Evolutionary conservation across 2,329 filamentous ascomycete genomes (phyloP).

Genomic region (Pseudonectria foliicola): DNA sequence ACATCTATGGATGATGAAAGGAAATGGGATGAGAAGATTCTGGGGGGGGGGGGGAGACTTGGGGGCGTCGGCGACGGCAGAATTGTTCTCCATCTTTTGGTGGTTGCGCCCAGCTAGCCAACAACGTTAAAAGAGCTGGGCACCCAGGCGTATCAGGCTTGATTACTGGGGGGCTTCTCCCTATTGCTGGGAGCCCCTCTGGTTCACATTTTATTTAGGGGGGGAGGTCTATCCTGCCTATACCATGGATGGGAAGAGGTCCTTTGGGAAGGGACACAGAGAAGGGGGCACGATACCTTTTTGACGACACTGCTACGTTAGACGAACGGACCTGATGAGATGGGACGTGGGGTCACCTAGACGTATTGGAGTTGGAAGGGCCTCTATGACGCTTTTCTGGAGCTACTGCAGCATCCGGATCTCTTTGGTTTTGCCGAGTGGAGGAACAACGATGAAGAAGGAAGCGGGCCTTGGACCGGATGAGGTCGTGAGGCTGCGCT

Average conservation of each 20-base stretch:
- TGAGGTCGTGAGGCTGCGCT: conserved; percentile 11
- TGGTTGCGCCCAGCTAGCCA: conserved; percentile 13
- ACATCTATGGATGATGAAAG: conserved; percentile 24
- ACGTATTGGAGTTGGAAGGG: conserved; percentile 15
- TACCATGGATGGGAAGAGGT: conserved; percentile 16
- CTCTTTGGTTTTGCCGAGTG: conserved; percentile 7
- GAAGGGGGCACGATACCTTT: conserved; percentile 28
- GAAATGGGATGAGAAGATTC: conserved; percentile 17
- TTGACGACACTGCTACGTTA: conserved; percentile 29
- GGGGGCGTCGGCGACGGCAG: conserved; percentile 20
- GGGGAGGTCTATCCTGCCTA: conserved; percentile 1
- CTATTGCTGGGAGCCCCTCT: conserved; percentile 19
- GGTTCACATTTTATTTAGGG: conserved; percentile 21
- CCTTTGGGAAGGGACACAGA: conserved; percentile 14
- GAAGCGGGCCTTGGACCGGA: conserved; percentile 6
- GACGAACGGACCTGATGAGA: conserved; percentile 24
- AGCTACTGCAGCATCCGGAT: conserved; percentile 3
- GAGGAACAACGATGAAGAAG: neutral
- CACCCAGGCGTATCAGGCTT: conserved; percentile 21
- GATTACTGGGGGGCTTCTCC: conserved; percentile 15
- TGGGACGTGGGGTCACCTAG: conserved; percentile 17
- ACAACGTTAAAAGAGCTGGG: conserved; percentile 14
- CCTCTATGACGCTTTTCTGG: conserved; percentile 3
- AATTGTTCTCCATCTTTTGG: conserved; percentile 16
- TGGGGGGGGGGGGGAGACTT: conserved; percentile 15